These are phyloP conservation scores for Ricinus communis DNA, from an alignment of 345 rosid species.

Conservation along the genomic window DNA sequence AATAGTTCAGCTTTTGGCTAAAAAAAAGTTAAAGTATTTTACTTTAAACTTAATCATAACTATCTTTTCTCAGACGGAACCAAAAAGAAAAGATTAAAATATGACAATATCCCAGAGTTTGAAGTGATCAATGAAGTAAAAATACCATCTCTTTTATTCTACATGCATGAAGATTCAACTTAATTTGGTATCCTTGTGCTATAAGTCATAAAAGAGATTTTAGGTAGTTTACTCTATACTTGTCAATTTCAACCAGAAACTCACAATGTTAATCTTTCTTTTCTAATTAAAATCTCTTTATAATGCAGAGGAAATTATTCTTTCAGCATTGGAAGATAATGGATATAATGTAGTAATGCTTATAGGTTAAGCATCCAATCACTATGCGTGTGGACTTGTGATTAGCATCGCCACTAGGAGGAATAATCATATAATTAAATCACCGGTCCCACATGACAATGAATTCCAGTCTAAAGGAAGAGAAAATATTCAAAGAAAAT, in stretches of 20 bases:
- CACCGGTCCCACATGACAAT: conserved; percentile 17
- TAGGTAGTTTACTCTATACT: not conserved
- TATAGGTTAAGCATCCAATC: conserved; percentile 8
- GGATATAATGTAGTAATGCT: not conserved
- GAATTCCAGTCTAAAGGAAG: not conserved
- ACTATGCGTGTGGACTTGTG: not conserved
- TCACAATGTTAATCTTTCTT: not conserved
- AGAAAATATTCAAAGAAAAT: not conserved
- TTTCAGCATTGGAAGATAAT: not conserved
- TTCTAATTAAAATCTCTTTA: no score
- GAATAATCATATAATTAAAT: not conserved
- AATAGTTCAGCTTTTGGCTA: not conserved
- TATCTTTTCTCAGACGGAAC: not conserved
- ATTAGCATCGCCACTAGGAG: not conserved
- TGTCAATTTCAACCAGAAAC: not conserved
- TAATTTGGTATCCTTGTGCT: not conserved
- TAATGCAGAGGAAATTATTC: not conserved
- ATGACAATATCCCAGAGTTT: not conserved
- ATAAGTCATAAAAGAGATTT: not conserved
- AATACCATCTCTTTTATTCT: not conserved
- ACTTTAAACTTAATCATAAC: not conserved
- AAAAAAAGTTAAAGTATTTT: not conserved
- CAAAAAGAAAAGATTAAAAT: not conserved
- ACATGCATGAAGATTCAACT: not conserved
- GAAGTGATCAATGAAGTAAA: not conserved